Percentiles rank a stretch among this genome's conserved stretches.
phyloP scores from a whole-genome alignment of 164 flowering plant genomes.

The Pachysandra terminalis region DNA sequence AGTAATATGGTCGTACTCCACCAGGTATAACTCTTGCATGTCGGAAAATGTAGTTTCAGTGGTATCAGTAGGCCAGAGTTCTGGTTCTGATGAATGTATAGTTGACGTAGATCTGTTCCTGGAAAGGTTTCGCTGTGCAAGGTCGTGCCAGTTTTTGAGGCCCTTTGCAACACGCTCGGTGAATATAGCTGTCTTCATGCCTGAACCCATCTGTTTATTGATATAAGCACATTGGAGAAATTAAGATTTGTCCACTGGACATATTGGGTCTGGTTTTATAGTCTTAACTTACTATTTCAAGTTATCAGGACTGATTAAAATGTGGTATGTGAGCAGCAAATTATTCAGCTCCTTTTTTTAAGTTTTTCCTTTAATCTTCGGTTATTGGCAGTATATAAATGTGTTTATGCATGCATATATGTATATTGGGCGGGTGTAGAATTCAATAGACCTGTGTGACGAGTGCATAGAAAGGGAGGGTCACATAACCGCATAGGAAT shows the following conservation, averaged over 20 bases:
- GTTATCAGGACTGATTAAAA: too few relatives aligned
- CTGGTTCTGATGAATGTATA: slow-evolving; percentile 14
- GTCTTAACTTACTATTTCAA: too few relatives aligned
- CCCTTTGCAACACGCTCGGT: slow-evolving; percentile 44
- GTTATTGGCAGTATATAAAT: too few relatives aligned
- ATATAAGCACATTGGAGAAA: too few relatives aligned
- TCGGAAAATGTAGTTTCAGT: slow-evolving; percentile 15
- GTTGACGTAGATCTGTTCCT: slow-evolving; percentile 16
- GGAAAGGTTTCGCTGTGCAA: slow-evolving; percentile 24
- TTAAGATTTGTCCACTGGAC: too few relatives aligned
- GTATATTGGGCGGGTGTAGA: too few relatives aligned
- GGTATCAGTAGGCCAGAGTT: slow-evolving; percentile 7
- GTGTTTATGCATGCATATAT: too few relatives aligned
- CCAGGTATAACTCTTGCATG: slow-evolving; percentile 4
- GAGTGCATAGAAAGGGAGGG: slow-evolving; percentile 64
- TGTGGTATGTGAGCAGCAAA: too few relatives aligned
- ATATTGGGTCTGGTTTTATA: too few relatives aligned
- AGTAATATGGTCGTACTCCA: slow-evolving; percentile 4
- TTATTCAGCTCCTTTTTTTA: too few relatives aligned
- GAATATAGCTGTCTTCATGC: slow-evolving; percentile 49
- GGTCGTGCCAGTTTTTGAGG: slow-evolving; percentile 50
- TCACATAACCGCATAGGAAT: slow-evolving; percentile 63
- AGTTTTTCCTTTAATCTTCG: too few relatives aligned
- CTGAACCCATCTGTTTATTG: slow-evolving; percentile 54
- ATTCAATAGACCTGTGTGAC: slow-evolving; percentile 52